Percentiles rank a stretch among this genome's conserved stretches.
These are phyloP conservation scores for Plasmodium vivax DNA, from an alignment of 169 alveolate species.

Conservation along the genomic window DNA sequence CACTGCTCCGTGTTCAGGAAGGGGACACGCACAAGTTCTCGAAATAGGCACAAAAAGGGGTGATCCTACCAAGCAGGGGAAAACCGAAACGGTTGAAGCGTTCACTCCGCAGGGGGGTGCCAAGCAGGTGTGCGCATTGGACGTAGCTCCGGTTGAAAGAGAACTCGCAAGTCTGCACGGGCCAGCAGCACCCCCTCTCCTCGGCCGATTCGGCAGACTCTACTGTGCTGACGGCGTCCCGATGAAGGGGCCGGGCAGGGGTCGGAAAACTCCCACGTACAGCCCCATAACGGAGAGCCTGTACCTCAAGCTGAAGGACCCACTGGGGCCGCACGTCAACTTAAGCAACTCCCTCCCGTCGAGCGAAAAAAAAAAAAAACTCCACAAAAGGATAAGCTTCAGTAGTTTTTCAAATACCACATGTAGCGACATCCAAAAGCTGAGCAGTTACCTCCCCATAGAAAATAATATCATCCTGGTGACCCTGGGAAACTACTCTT, in stretches of 20 bases:
- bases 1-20: not conserved
- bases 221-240: not conserved
- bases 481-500: constrained; percentile 51
- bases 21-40: too few relatives aligned
- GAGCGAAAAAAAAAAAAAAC: constrained; percentile 30
- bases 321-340: constrained; percentile 40
- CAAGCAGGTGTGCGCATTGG: not conserved
- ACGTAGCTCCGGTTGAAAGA: not conserved
- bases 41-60: not conserved
- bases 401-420: constrained; percentile 74
- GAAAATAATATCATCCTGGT: constrained; percentile 53
- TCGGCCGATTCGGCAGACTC: not conserved
- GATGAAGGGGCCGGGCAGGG: not conserved
- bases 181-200: not conserved
- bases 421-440: constrained; percentile 68
- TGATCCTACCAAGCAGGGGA: not conserved
- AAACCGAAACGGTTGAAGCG: not conserved
- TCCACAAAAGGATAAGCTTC: constrained; percentile 31
- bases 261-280: not conserved
- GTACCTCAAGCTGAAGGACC: constrained; percentile 56
- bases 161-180: not conserved
- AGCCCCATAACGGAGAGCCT: constrained; percentile 50
- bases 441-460: constrained; percentile 29
- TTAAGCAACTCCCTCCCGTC: constrained; percentile 6
- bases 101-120: not conserved